These are phyloP conservation scores for Crithidia brevicula DNA, from an alignment of 208 protist genomes.

Conservation along the genomic window DNA sequence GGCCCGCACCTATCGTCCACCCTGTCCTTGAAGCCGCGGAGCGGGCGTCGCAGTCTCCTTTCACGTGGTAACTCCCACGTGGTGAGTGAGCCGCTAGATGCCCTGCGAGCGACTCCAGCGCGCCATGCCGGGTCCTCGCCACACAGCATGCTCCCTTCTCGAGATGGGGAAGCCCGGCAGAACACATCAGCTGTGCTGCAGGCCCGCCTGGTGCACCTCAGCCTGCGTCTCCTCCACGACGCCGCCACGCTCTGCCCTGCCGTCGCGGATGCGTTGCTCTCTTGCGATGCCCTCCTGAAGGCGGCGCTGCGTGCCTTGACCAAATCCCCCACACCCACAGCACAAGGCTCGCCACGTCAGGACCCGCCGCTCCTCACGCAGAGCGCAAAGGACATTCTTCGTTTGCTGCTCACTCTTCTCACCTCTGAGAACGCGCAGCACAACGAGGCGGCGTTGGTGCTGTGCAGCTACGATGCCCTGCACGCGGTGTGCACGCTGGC, in stretches of 20 bases:
- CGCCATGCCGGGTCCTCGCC: background rate
- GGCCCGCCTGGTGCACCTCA: slow-evolving; percentile 8
- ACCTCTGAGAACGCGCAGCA: background rate
- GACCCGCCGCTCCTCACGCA: no score
- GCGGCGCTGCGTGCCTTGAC: slow-evolving; percentile 8
- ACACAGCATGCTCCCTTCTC: background rate
- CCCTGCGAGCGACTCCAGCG: background rate
- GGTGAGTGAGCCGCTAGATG: background rate
- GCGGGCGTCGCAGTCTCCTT: slow-evolving; percentile 20
- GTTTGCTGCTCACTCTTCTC: slow-evolving; percentile 28
- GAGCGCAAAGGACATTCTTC: slow-evolving; percentile 1
- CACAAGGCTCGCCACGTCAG: no score
- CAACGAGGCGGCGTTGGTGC: slow-evolving; percentile 37
- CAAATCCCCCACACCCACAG: background rate
- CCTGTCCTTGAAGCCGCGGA: background rate
- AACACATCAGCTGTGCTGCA: slow-evolving; percentile 3
- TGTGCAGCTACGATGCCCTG: slow-evolving; percentile 46
- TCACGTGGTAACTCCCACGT: background rate
- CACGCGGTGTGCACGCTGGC: slow-evolving; percentile 31
- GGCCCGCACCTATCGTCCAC: background rate
- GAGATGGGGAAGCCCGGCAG: background rate
- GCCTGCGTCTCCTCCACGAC: slow-evolving; percentile 20
- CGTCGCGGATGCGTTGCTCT: slow-evolving; percentile 26
- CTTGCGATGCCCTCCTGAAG: slow-evolving; percentile 17
- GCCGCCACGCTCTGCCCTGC: slow-evolving; percentile 14